Conservation (phyloP, 164 flowering plant species). For the Hamamelis virginiana region DNA sequence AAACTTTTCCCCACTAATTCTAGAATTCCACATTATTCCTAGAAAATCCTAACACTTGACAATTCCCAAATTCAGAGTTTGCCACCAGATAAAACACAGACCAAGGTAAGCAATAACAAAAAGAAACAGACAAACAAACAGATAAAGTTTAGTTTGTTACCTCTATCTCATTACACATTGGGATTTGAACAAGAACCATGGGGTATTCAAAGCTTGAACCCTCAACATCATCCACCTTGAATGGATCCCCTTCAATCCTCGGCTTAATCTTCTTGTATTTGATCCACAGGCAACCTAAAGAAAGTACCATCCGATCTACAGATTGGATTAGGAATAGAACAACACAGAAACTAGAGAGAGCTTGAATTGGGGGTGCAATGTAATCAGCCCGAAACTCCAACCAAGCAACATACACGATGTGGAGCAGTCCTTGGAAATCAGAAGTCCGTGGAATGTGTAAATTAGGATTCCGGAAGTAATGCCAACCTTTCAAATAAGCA, state of each 20-base stretch:
- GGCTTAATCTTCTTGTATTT: conserved; percentile 74
- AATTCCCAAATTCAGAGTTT: background rate
- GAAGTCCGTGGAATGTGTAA: conserved; percentile 56
- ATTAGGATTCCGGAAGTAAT: conserved; percentile 45
- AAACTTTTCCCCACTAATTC: background rate
- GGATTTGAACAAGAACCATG: conserved; percentile 89
- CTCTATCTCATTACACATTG: conserved; percentile 95
- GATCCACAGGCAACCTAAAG: conserved; percentile 84
- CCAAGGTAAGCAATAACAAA: background rate
- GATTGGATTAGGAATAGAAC: conserved; percentile 77
- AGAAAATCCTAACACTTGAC: too few species aligned
- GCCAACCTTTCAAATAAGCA: conserved; percentile 79
- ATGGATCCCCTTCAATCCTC: conserved; percentile 40
- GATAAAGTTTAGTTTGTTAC: conserved; percentile 29
- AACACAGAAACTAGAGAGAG: conserved; percentile 66
- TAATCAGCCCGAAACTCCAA: conserved; percentile 63
- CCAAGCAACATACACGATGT: conserved; percentile 60
- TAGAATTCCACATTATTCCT: background rate
- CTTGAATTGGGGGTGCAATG: conserved; percentile 65
- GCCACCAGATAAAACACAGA: background rate
- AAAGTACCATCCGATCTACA: conserved; percentile 60
- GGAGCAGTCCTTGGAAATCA: conserved; percentile 61
- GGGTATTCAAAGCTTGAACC: conserved; percentile 47
- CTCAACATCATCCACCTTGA: conserved; percentile 53
- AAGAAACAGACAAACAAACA: background rate